Base-by-base conservation (phyloP, 139 green algal genomes). In the Closterium sp. region DNA sequence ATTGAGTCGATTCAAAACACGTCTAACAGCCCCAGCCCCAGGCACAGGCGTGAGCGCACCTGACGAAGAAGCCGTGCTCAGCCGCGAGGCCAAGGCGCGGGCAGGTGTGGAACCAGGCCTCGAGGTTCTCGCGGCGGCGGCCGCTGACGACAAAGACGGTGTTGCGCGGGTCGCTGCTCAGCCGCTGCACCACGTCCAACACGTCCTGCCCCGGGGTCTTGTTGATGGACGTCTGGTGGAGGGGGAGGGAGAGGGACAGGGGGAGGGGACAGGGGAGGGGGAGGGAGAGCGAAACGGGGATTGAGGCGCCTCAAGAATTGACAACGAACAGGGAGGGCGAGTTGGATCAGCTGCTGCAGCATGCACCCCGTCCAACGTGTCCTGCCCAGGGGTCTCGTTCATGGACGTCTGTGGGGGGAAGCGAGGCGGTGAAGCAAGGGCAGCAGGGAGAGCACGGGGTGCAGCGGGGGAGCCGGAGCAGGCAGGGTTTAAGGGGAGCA, bases 1-100 rank as follows among this genome's bases (percentile, higher is more conserved):
- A n/a, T n/a, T n/a, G 34, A 42, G 34, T 42, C 34, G 1, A 42
- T 6, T 42, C 34, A 9, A 42, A 4, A 42, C 34, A 42, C 1
- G 34, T 42, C 0, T 9, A 3, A 42, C 34, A 42, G 4, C 0
- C 34, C 34, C 34, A 42, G 34, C 34, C 34, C 1, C 34, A 42
- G 34, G 4, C 34, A 4, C 34, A 42, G 34, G 32, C 32, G 4
- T 4, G 24, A 2, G 3, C 3, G 38, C 38, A 93, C 79, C 91
- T 93, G 93, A 92, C 92, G 88, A 94, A 99, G 95, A 97, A 99
- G 31, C 98, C 98, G 90, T 99, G 98, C 97, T 99, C 98, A 1
- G 97, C 97, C 28, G 97, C 97, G 86, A 99, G 92, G 28, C 97
- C 98, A 34, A 99, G 94, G 28, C 91, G 89, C 38, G 94, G 93